Conservation (phyloP, 73 alveolate species). For the Diophrys appendiculata region DNA sequence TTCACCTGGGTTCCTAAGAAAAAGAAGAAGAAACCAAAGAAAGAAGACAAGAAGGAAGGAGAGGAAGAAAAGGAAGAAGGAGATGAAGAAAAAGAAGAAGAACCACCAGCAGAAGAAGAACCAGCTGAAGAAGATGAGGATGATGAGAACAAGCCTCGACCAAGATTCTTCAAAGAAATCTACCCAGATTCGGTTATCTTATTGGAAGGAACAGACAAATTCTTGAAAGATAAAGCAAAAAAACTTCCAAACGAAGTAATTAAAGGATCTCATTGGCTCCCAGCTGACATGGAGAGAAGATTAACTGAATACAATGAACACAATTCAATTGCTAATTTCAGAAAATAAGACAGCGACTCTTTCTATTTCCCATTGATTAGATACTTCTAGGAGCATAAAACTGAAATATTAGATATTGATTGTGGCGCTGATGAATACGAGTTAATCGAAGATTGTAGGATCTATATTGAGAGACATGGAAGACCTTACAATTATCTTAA, state of each 20-base stretch:
- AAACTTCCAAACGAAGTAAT: constrained; percentile 59
- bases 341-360: constrained; percentile 35
- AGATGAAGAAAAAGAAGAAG: constrained; percentile 57
- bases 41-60: constrained; percentile 25
- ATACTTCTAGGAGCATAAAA: constrained; percentile 79
- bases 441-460: constrained; percentile 89
- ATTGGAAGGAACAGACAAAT: constrained; percentile 32
- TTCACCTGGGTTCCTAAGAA: constrained; percentile 35
- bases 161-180: constrained; percentile 47
- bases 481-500: constrained; percentile 94
- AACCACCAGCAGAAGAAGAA: constrained; percentile 33
- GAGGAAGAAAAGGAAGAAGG: constrained; percentile 49
- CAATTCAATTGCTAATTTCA: constrained; percentile 54
- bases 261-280: constrained; percentile 70
- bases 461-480: constrained; percentile 94
- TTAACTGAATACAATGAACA: constrained; percentile 52
- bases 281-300: constrained; percentile 75
- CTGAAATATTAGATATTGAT: constrained; percentile 73
- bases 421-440: constrained; percentile 77
- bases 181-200: constrained; percentile 62
- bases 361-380: constrained; percentile 63
- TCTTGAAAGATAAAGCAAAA: constrained; percentile 29
- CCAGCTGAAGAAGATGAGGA: constrained; percentile 65
- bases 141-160: constrained; percentile 54
- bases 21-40: constrained; percentile 44